Evolutionary conservation across 2,329 filamentous ascomycete genomes (phyloP).

Genomic region (Apiospora phragmitis): DNA sequence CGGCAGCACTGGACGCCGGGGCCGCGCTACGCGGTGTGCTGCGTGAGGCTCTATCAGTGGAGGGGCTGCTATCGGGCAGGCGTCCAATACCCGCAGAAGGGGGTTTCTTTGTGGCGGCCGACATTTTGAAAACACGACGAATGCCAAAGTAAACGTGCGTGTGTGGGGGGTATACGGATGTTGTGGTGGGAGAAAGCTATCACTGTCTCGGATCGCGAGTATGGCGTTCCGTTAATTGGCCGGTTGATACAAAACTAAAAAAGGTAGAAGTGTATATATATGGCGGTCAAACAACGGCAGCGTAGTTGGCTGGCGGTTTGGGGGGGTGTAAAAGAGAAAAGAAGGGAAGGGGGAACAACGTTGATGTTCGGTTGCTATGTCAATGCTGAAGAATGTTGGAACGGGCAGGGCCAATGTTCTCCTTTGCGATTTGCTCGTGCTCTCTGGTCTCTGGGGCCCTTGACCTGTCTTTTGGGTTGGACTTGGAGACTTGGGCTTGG

Average conservation of each 20-base stretch:
- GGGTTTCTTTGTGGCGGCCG: conserved; percentile 53
- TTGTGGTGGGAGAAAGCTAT: neutral
- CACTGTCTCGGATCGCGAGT: neutral
- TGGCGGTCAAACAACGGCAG: conserved; percentile 1
- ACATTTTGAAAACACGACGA: conserved; percentile 41
- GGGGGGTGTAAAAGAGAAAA: neutral
- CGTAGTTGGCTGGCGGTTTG: neutral
- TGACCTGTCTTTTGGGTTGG: neutral
- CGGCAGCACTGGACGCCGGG: conserved; percentile 46
- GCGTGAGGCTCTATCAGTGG: conserved; percentile 38
- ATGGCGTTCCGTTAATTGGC: neutral
- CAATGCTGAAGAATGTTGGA: conserved; percentile 6
- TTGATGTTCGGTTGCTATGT: conserved; percentile 8
- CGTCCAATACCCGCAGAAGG: conserved; percentile 48
- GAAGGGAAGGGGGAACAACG: neutral
- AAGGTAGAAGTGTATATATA: conserved; percentile 5
- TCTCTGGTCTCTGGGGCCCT: neutral
- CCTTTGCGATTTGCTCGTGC: conserved; percentile 8
- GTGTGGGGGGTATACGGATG: neutral
- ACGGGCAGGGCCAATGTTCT: conserved; percentile 2
- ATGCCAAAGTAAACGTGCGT: conserved; percentile 5
- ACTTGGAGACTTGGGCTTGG: neutral
- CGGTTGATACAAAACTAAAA: conserved; percentile 2
- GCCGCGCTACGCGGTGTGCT: conserved; percentile 46
- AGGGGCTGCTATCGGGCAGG: conserved; percentile 35